Conservation (phyloP, 352 stramenopile genomes). For the Phytopythium mirpurense region DNA sequence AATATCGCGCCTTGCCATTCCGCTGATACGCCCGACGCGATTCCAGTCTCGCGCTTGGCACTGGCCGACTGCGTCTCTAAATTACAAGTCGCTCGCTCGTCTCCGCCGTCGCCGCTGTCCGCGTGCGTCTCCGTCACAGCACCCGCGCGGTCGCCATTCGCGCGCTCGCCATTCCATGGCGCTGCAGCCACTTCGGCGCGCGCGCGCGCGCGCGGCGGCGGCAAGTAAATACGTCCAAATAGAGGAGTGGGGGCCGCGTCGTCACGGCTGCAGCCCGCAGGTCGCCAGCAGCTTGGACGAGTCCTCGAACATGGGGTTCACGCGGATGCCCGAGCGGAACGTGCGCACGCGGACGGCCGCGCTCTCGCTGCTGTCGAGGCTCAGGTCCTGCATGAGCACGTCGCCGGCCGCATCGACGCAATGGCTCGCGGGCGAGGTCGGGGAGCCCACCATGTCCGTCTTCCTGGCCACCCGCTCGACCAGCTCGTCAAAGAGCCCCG, state of each 20-base stretch:
- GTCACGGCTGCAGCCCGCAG: constrained; percentile 36
- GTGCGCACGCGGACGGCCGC: neutral
- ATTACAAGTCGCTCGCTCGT: constrained; percentile 1
- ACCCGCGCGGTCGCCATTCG: too few species aligned
- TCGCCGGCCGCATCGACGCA: constrained; percentile 5
- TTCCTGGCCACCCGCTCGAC: constrained; percentile 61
- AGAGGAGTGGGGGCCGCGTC: neutral
- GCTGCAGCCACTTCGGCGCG: too few species aligned
- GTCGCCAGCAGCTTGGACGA: constrained; percentile 32
- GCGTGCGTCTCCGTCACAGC: neutral
- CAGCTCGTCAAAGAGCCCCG: constrained; percentile 72
- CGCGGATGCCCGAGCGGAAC: neutral
- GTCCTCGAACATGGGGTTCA: constrained; percentile 36
- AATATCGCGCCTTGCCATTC: neutral
- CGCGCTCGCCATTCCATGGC: too few species aligned
- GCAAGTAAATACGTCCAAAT: constrained; percentile 3
- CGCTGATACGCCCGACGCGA: too few species aligned
- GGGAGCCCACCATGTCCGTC: constrained; percentile 15
- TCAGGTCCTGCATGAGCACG: constrained; percentile 10
- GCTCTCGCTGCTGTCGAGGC: neutral
- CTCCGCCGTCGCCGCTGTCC: neutral
- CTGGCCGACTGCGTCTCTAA: constrained; percentile 2
- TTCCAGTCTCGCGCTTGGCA: too few species aligned
- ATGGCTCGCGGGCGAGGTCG: neutral
- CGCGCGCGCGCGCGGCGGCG: neutral